These are phyloP conservation scores for Xylaria sp. DNA, from an alignment of 2,329 filamentous ascomycete genomes.

Conservation along the genomic window DNA sequence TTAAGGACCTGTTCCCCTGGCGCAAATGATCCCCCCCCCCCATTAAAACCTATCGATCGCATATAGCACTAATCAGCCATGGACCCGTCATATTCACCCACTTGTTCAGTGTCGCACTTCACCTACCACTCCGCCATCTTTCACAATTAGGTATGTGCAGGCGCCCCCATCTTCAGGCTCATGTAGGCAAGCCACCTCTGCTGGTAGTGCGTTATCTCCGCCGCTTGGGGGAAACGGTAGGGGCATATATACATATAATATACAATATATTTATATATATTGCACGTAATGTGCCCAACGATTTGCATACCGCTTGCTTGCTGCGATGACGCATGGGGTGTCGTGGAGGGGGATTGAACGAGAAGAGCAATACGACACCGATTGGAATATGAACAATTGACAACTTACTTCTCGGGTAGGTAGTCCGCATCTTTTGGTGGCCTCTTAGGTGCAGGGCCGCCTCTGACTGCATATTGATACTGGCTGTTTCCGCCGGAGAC, in stretches of 20 bases:
- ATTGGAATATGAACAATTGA: constrained; percentile 11
- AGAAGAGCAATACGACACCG: not conserved
- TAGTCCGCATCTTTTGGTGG: constrained; percentile 48
- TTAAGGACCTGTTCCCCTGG: constrained; percentile 32
- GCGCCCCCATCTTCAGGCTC: not conserved
- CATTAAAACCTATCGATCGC: constrained; percentile 8
- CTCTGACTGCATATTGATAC: constrained; percentile 51
- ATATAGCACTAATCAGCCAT: not conserved
- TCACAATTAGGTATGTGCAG: not conserved
- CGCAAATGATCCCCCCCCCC: constrained; percentile 13
- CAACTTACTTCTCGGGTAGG: constrained; percentile 43
- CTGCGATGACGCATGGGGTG: not conserved
- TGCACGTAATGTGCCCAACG: constrained; percentile 7
- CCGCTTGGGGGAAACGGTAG: constrained; percentile 11
- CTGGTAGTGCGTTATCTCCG: not conserved
- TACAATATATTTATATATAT: too few relatives aligned
- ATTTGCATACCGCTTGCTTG: constrained; percentile 11
- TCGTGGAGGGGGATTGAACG: constrained; percentile 3
- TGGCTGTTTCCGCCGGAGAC: constrained; percentile 49
- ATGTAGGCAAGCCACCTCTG: not conserved
- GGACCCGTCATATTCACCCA: not conserved
- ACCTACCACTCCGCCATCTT: not conserved
- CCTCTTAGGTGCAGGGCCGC: constrained; percentile 48
- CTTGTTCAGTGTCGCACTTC: not conserved
- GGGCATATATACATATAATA: too few relatives aligned